Evolutionary conservation across 2,329 filamentous ascomycete genomes (phyloP), one percentile per base, ranked within the genome.

Genomic region (Neofusicoccum parvum): DNA sequence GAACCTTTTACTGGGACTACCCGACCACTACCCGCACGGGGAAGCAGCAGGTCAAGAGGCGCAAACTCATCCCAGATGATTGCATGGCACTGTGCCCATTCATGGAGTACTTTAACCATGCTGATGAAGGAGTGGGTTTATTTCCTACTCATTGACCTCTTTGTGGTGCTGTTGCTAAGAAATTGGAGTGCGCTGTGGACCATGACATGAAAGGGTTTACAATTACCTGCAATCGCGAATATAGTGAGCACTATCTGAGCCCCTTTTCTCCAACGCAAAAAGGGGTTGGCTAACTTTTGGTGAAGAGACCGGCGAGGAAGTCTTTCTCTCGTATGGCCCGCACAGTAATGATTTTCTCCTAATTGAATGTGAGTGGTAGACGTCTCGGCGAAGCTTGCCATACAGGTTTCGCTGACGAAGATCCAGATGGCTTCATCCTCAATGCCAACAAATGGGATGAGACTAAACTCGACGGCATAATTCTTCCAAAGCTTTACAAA

Each of bases 341-440:
- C 90, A 93, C 73, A 84, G 84, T 34, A 91, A 92, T 68, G 90
- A 93, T 72, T 90, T 91, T 69, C 77, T 93, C 17, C 82, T 93
- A 2, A 84, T 86, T 0, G 90, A 92, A 76, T 94, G 71, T 73
- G 65, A 50, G 72, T 45, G 14, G 41, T 32, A 32, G 6, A 14
- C 32, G 27, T 23, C 32, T 17, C 14, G 36, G 23, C 12, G n/a
- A 11, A n/a, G 36, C 5, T 15, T 17, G 14, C 7, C 11, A 34
- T 3, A 17, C 56, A 10, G 11, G 4, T 14, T 32, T 10, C 6
- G 43, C 49, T 45, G 17, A 64, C 15, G 11, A 11, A 39, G 27
- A 32, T 43, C 5, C 23, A 68, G 66, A 84, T 65, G 81, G 81
- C n/a, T 84, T 84, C 70, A 74, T 82, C 14, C 74, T 79, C 1